phyloP scores from a whole-genome alignment of 1,284 basidiomycete genomes.

The Fomitopsis betulina region DNA sequence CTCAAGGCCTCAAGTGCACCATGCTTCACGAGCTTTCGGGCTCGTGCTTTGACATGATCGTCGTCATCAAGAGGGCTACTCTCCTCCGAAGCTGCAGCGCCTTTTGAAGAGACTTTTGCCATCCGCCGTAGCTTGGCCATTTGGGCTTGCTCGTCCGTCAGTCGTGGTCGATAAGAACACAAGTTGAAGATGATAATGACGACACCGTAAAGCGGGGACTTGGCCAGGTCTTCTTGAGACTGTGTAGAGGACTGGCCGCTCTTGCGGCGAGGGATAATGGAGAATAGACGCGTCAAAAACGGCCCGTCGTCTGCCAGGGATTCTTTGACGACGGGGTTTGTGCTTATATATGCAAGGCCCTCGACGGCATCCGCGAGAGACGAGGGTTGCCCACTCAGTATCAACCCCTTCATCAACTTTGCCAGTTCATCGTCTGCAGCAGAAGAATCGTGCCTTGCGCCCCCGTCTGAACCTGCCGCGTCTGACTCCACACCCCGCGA shows the following conservation, averaged over 20 bases:
- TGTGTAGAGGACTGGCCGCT: conserved; percentile 16
- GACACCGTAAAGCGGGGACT: conserved; percentile 71
- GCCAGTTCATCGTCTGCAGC: conserved; percentile 42
- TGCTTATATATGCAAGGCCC: conserved; percentile 78
- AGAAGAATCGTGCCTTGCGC: conserved; percentile 25
- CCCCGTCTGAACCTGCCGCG: conserved; percentile 31
- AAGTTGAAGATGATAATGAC: conserved; percentile 74
- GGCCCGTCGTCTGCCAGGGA: conserved; percentile 46
- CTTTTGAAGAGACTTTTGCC: conserved; percentile 43
- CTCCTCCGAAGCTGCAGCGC: conserved; percentile 22
- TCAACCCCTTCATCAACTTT: conserved; percentile 51
- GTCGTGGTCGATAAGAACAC: conserved; percentile 59
- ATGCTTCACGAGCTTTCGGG: conserved; percentile 49
- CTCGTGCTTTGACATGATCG: conserved; percentile 55
- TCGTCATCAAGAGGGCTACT: conserved; percentile 51
- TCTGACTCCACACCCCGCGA: conserved; percentile 53
- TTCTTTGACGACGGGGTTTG: conserved; percentile 64
- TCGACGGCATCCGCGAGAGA: conserved; percentile 68
- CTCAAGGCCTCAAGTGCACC: conserved; percentile 65
- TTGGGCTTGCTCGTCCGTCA: conserved; percentile 78
- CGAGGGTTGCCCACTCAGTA: conserved; percentile 37
- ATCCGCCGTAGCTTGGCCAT: conserved; percentile 73
- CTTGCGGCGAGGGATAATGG: conserved; percentile 51
- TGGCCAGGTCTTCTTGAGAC: conserved; percentile 30
- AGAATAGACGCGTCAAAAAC: conserved; percentile 62